phyloP scores from a whole-genome alignment of 805 yeast genomes.

The Blastobotrys chiropterorum region DNA sequence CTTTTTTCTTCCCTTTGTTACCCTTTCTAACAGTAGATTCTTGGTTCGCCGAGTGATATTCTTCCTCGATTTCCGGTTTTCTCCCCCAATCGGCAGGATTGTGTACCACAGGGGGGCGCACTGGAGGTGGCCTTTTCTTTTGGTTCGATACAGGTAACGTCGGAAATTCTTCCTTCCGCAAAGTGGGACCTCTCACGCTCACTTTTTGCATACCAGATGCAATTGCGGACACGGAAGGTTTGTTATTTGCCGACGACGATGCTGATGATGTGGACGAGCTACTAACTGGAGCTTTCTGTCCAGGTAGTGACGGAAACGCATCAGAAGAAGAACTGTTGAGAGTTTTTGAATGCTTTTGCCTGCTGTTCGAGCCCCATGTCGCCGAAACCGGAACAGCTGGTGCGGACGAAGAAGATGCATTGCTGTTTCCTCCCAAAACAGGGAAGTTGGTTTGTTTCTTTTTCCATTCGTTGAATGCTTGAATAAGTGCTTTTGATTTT shows the following conservation, averaged over 20 bases:
- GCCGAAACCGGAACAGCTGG: background rate
- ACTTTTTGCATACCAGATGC: background rate
- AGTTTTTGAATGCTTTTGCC: background rate
- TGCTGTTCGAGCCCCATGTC: background rate
- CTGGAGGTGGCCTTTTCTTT: background rate
- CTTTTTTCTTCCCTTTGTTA: constrained; percentile 3
- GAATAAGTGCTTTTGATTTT: constrained; percentile 7
- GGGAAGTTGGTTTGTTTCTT: constrained; percentile 2
- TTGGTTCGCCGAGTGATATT: background rate
- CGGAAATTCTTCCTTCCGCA: constrained; percentile 1
- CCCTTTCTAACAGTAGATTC: background rate
- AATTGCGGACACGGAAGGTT: background rate
- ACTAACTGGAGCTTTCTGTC: too few species aligned
- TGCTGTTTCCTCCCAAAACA: background rate
- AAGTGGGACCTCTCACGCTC: background rate
- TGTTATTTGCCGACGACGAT: background rate
- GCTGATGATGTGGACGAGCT: background rate
- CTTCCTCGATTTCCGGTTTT: background rate
- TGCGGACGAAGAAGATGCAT: background rate
- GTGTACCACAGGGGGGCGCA: background rate
- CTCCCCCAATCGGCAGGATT: constrained; percentile 1
- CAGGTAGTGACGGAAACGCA: constrained; percentile 4
- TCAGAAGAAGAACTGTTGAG: background rate
- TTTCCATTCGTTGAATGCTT: constrained; percentile 11
- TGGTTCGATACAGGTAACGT: background rate